A percentile compares a stretch with the other conserved stretches of the same genome.
These are phyloP conservation scores for Trichosporon inkin DNA, from an alignment of 1,284 basidiomycete species.

Conservation along the genomic window DNA sequence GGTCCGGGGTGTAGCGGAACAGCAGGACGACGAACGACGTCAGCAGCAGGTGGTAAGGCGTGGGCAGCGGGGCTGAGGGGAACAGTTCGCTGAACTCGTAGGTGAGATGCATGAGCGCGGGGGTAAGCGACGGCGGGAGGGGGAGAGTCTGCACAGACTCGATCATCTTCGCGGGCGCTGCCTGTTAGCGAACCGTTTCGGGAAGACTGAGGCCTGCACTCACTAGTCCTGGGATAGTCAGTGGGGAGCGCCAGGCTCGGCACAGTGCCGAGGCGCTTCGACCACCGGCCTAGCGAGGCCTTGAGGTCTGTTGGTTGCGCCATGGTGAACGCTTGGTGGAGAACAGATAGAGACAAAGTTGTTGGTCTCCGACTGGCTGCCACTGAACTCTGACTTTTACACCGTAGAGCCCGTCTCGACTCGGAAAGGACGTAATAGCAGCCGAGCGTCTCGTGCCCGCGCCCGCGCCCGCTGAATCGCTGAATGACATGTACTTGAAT, in stretches of 20 bases:
- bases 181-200: conserved; percentile 15
- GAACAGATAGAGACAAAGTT: background rate
- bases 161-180: conserved; percentile 65
- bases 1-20: conserved; percentile 94
- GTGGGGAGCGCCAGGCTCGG: conserved; percentile 92
- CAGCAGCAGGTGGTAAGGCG: conserved; percentile 86
- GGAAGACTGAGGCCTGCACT: conserved; percentile 16
- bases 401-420: background rate
- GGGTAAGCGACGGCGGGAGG: conserved; percentile 56
- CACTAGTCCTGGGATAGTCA: conserved; percentile 81
- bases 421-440: background rate
- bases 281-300: conserved; percentile 48
- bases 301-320: conserved; percentile 19
- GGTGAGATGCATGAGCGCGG: conserved; percentile 54
- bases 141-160: conserved; percentile 67
- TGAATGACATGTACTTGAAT: no score
- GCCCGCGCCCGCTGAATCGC: no score
- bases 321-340: background rate
- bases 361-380: background rate
- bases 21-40: conserved; percentile 86
- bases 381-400: conserved; percentile 8
- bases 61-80: conserved; percentile 56
- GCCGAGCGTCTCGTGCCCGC: background rate
- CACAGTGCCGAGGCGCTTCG: conserved; percentile 55
- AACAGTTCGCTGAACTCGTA: conserved; percentile 63